Evolutionary conservation across 495 filamentous ascomycete species (phyloP).

Genomic region (Xylaria curta): DNA sequence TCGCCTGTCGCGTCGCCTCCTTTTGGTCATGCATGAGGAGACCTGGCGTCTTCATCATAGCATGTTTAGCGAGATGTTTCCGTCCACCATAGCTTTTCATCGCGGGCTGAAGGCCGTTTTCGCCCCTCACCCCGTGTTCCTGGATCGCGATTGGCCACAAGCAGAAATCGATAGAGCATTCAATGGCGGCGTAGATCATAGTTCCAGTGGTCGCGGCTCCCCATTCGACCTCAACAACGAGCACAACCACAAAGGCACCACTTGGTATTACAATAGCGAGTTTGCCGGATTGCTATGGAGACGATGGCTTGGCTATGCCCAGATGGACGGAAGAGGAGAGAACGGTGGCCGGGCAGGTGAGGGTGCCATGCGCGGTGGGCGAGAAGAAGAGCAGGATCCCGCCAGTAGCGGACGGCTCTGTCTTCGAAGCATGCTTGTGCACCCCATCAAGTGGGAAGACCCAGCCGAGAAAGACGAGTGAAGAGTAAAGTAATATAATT

Average conservation of each 20-base stretch:
- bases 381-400: constrained; percentile 66
- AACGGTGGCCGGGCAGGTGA: constrained; percentile 71
- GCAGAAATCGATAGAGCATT: constrained; percentile 78
- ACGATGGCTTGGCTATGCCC: constrained; percentile 84
- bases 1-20: constrained; percentile 78
- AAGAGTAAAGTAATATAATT: not conserved
- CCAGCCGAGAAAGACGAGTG: constrained; percentile 42
- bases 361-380: constrained; percentile 64
- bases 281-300: constrained; percentile 85
- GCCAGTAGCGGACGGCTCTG: constrained; percentile 79
- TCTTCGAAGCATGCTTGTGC: constrained; percentile 84
- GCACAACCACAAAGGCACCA: constrained; percentile 87
- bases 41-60: constrained; percentile 76
- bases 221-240: constrained; percentile 81
- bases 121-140: constrained; percentile 86
- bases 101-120: constrained; percentile 96
- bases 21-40: constrained; percentile 88
- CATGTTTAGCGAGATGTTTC: constrained; percentile 97
- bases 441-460: constrained; percentile 81
- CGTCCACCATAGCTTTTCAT: constrained; percentile 81
- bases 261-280: constrained; percentile 93
- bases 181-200: constrained; percentile 83
- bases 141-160: constrained; percentile 80
- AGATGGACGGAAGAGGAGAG: constrained; percentile 64
- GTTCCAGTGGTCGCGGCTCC: constrained; percentile 68